A percentile compares a stretch with the other conserved stretches of the same genome.
phyloP scores from a whole-genome alignment of 2,329 filamentous ascomycete species.

The Pyrenochaeta sp. region DNA sequence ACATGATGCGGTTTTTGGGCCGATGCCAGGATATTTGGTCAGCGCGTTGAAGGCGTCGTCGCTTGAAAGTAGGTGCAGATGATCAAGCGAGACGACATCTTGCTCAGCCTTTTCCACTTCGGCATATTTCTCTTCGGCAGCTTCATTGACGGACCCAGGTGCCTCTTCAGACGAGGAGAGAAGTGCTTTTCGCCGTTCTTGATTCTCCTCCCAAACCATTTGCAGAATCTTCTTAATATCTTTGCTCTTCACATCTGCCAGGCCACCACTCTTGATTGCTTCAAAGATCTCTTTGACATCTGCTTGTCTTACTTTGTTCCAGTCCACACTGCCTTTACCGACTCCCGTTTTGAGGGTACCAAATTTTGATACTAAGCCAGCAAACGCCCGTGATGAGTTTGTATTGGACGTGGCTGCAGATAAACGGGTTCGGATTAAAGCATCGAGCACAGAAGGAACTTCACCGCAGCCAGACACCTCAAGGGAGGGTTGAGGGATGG shows the following conservation, averaged over 20 bases:
- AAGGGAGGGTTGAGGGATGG: slow-evolving; percentile 73
- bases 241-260: slow-evolving; percentile 73
- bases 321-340: slow-evolving; percentile 76
- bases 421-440: slow-evolving; percentile 67
- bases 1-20: slow-evolving; percentile 71
- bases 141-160: slow-evolving; percentile 54
- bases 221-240: slow-evolving; percentile 78
- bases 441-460: slow-evolving; percentile 70
- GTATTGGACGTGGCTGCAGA: slow-evolving; percentile 66
- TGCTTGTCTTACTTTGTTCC: slow-evolving; percentile 72
- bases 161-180: slow-evolving; percentile 42
- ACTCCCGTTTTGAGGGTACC: slow-evolving; percentile 68
- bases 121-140: slow-evolving; percentile 60
- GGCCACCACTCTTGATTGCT: slow-evolving; percentile 74
- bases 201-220: slow-evolving; percentile 73
- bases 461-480: slow-evolving; percentile 75
- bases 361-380: slow-evolving; percentile 69
- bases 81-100: slow-evolving; percentile 69
- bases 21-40: slow-evolving; percentile 67
- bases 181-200: slow-evolving; percentile 61
- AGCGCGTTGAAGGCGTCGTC: slow-evolving; percentile 66
- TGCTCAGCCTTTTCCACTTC: slow-evolving; percentile 66
- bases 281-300: slow-evolving; percentile 68
- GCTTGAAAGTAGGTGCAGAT: slow-evolving; percentile 63
- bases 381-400: slow-evolving; percentile 72